phyloP scores from a whole-genome alignment of 2,329 filamentous ascomycete genomes.

The Akanthomyces uredinophilus region DNA sequence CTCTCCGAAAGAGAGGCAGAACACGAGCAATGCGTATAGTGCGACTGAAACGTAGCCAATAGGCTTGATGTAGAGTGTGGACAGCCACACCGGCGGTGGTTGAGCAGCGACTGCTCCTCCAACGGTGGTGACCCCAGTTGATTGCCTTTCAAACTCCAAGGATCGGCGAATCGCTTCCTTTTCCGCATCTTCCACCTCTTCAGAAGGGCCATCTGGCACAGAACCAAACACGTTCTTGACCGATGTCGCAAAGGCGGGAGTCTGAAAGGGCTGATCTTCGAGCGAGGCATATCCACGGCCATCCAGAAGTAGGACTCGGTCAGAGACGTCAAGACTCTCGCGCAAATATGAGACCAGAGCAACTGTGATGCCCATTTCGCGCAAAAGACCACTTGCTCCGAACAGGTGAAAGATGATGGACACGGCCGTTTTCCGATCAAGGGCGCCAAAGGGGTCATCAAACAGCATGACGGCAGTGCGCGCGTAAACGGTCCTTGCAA shows the following conservation, averaged over 20 bases:
- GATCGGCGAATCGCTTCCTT: slow-evolving; percentile 3
- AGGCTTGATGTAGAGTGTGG: not conserved
- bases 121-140: not conserved
- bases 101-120: not conserved
- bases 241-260: not conserved
- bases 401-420: slow-evolving; percentile 10
- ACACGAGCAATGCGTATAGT: not conserved
- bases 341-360: not conserved
- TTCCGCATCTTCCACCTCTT: slow-evolving; percentile 9
- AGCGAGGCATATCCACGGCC: slow-evolving; percentile 5
- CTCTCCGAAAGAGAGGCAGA: slow-evolving; percentile 8
- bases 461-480: slow-evolving; percentile 12
- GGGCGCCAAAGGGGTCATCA: slow-evolving; percentile 5
- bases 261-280: slow-evolving; percentile 8
- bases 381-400: slow-evolving; percentile 3
- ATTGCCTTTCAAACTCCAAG: slow-evolving; percentile 1
- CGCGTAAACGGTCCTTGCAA: slow-evolving; percentile 6
- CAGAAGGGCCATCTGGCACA: not conserved
- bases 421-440: slow-evolving; percentile 7
- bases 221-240: not conserved
- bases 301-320: slow-evolving; percentile 8
- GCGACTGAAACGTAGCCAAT: not conserved
- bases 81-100: not conserved
- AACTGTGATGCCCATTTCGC: slow-evolving; percentile 12
- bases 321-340: slow-evolving; percentile 7